phyloP scores from a whole-genome alignment of 345 rosid genomes.

The Rubroshorea leprosula region DNA sequence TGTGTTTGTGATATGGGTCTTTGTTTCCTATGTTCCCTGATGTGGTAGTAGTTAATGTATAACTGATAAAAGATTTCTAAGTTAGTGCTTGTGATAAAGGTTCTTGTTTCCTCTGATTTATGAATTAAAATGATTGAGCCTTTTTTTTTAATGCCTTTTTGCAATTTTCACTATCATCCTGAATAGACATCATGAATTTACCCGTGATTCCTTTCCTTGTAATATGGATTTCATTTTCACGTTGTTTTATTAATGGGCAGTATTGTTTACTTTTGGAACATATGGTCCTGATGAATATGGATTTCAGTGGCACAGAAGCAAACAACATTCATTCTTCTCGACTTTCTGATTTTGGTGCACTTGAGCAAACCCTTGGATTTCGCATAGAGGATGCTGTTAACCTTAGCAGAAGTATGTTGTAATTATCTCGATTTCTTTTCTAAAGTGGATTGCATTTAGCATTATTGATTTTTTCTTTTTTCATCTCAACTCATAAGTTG shows the following conservation, averaged over 20 bases:
- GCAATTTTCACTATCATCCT: neutral
- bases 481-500: too few species aligned
- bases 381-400: constrained; percentile 50
- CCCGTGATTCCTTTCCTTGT: neutral
- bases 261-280: constrained; percentile 5
- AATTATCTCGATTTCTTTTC: neutral
- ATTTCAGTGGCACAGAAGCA: constrained; percentile 44
- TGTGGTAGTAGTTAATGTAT: too few species aligned
- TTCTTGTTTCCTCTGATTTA: too few species aligned
- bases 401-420: constrained; percentile 42
- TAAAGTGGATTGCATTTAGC: neutral
- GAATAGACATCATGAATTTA: too few species aligned
- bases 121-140: neutral
- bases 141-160: neutral
- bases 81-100: too few species aligned
- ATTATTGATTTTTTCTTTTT: constrained; percentile 2
- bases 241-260: constrained; percentile 6
- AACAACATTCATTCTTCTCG: constrained; percentile 30
- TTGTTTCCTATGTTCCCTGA: too few species aligned
- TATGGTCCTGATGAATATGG: constrained; percentile 18
- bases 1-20: too few species aligned
- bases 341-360: constrained; percentile 39
- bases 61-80: too few species aligned
- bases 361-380: constrained; percentile 47
- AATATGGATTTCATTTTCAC: neutral